Base-by-base conservation (phyloP, 2,329 filamentous ascomycete genomes). In the Verticillium tricorpus region DNA sequence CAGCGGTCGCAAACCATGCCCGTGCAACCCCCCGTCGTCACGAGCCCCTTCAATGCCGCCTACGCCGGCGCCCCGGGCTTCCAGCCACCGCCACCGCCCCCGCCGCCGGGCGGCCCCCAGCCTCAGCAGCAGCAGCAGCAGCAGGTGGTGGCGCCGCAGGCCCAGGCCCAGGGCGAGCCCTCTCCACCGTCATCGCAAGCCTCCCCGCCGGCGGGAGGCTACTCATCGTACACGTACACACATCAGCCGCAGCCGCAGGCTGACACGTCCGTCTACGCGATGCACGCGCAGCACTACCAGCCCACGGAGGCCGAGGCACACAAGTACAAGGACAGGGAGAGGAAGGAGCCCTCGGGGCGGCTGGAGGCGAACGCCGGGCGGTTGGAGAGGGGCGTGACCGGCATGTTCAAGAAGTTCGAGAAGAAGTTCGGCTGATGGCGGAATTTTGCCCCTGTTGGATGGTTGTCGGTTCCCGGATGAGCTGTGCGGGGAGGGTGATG, bases 361-460 rank as follows among this genome's bases (percentile, higher is more conserved):
- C 73, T 92, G 34, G 89, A 90, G 68, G 84, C 87, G 71, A 83
- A 85, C 63, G 85, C 89, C 0, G 86, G 85, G 32, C 82, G 85
- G 68, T 68, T 92, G 37, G 90, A 93, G 76, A 87, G 86, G 72
- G 87, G 89, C 1, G 84, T 92, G 5, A 84, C 85, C 32, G 86
- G 87, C 7, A 88, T 92, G 79, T 74, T 93, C 66, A 92, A 89
- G 82, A 91, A 88, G 77, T 82, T 93, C 74, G 90, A 93, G 78
- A 92, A 91, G 85, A 90, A 86, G 71, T 88, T 89, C 75, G 82
- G 81, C 0, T 86, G 68, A 73, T 34, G 60, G 55, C 56, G 57
- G 50, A 19, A 9, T 19, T 25, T 5, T 34, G 25, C 17, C 22
- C 12, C 17, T n/a, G 12, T 31, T 5, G 54, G 25, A 1, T 28